Percentiles rank a stretch among this genome's conserved stretches.
Conservation (phyloP, 768 basidiomycete species). For the Kwoniella heveanensis region DNA sequence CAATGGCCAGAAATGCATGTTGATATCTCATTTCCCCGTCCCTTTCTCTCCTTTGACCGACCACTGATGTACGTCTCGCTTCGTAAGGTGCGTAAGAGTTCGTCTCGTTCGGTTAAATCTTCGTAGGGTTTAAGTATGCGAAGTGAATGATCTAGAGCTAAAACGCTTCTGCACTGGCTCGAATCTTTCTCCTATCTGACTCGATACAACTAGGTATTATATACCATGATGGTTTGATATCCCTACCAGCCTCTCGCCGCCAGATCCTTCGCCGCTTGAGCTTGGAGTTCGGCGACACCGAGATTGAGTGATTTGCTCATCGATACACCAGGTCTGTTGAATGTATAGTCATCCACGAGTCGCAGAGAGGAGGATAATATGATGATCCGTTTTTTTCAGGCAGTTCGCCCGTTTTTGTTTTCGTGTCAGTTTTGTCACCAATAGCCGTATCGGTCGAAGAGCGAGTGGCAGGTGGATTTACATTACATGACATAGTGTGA, state of each 20-base stretch:
- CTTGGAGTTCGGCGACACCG: constrained; percentile 10
- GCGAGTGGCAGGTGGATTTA: neutral
- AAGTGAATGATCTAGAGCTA: neutral
- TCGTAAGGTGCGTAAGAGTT: neutral
- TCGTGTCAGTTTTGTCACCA: neutral
- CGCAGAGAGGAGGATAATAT: no score
- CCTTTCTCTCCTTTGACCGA: neutral
- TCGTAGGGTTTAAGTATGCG: neutral
- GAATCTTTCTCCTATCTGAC: no score
- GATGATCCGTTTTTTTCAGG: neutral
- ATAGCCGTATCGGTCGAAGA: neutral
- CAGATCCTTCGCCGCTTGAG: constrained; percentile 9
- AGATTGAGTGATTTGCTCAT: constrained; percentile 9
- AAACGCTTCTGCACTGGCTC: no score
- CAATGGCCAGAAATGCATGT: no score
- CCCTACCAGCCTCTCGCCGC: constrained; percentile 12
- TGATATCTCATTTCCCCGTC: no score
- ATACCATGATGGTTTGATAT: neutral
- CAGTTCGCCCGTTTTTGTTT: neutral
- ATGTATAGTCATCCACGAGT: neutral
- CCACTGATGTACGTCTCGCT: neutral
- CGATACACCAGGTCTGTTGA: neutral
- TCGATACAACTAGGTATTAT: neutral
- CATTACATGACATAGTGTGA: neutral
- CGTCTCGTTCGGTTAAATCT: no score